phyloP scores from a whole-genome alignment of 106 monocot species.

The Triglochin maritima region DNA sequence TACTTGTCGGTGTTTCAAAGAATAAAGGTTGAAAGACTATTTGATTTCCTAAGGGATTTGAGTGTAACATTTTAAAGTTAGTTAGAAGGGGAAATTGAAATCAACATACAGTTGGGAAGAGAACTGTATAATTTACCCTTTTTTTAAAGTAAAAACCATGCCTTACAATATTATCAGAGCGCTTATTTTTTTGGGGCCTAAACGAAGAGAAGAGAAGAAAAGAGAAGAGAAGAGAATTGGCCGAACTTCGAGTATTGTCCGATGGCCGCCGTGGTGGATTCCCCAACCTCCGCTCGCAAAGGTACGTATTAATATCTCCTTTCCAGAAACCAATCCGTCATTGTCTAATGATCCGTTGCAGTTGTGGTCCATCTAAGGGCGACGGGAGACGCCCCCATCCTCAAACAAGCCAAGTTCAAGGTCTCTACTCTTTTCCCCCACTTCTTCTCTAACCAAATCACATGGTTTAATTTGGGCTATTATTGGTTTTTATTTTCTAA shows the following conservation, averaged over 20 bases:
- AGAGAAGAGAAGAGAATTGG: not conserved
- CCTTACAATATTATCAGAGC: no score
- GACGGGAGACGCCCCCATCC: slow-evolving; percentile 90
- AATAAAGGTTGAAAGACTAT: no score
- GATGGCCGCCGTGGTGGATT: slow-evolving; percentile 13
- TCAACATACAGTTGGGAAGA: no score
- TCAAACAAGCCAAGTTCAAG: slow-evolving; percentile 92
- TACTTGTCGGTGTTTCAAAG: no score
- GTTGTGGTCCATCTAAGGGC: slow-evolving; percentile 91
- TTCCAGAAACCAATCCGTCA: not conserved
- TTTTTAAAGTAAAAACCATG: no score
- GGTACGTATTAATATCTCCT: slow-evolving; percentile 18
- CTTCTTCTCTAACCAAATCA: no score
- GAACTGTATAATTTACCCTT: no score
- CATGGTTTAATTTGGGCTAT: no score
- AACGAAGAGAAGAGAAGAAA: not conserved
- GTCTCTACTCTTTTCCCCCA: slow-evolving; percentile 8
- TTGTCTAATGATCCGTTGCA: slow-evolving; percentile 9
- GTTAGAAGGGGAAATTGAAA: no score
- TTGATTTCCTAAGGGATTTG: no score
- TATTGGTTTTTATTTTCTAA: no score
- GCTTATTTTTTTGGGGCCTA: not conserved
- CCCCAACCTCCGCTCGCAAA: slow-evolving; percentile 35
- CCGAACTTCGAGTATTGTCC: not conserved
- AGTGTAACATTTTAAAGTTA: no score